Base-by-base conservation (phyloP, 352 stramenopile species). In the Phytophthora colocasiae region DNA sequence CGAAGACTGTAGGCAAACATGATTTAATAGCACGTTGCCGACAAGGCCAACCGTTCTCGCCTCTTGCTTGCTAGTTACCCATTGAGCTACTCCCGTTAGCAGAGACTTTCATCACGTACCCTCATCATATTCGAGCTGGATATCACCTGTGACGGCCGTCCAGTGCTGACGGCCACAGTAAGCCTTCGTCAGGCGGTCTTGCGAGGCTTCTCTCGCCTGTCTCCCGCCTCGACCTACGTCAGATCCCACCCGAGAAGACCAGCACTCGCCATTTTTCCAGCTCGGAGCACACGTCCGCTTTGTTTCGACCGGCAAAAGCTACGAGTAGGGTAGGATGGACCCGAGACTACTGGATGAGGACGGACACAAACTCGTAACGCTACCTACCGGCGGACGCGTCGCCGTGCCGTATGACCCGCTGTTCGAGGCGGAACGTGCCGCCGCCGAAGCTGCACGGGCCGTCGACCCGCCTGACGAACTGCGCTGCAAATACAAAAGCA, bases 401-500 rank as follows among this genome's bases (percentile, higher is more conserved):
- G 59, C 65, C 12, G 60, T 80, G 15, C 66, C 66, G 14, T 77
- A 44, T 38, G 64, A 75, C 36, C 66, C 55, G 9, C 55, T 75
- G 6, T 61, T 61, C 22, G 66, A 58, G 49, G 62, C 58, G 1
- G 63, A 69, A 12, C 60, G 47, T 0, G 59, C 58, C 11, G 55
- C 59, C 11, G 60, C 64, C 5, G 69, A 60, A 15, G 60, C 50
- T n/a, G 60, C 64, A 10, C 48, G 36, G 4, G 64, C 52, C 29
- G 66, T 45, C 19, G 60, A 70, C 24, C 64, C 64, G 19, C 69
- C 64, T 26, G 56, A 72, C 50, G 69, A 78, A 6, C 34, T 77
- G 7, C 56, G 70, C 12, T 87, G 78, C 69, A 71, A 71, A 54
- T 87, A 85, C 60, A 78, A 75, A 60, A 87, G 71, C 63, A 81